Percentiles rank a stretch among this genome's conserved stretches.
These are phyloP conservation scores for Paraphoma sp. DNA, from an alignment of 2,329 filamentous ascomycete species.

Conservation along the genomic window DNA sequence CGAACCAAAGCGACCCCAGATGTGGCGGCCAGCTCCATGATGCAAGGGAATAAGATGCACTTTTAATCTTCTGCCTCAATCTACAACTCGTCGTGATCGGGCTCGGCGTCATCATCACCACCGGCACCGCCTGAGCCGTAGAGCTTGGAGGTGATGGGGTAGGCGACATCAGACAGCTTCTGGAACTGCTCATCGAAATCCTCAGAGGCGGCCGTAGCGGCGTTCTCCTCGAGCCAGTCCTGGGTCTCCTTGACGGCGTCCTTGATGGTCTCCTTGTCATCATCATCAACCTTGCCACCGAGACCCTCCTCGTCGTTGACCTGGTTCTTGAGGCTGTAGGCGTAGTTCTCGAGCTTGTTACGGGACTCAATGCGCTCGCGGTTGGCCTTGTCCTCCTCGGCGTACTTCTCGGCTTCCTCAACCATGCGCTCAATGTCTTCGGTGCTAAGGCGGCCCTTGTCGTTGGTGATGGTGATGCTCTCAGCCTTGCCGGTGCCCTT, in stretches of 20 bases:
- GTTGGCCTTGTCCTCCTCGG: slow-evolving; percentile 98
- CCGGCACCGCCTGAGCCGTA: slow-evolving; percentile 72
- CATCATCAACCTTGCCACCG: slow-evolving; percentile 96
- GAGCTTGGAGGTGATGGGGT: slow-evolving; percentile 98
- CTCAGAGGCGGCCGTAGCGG: slow-evolving; percentile 80
- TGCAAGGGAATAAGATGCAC: slow-evolving; percentile 27
- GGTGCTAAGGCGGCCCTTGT: slow-evolving; percentile 94
- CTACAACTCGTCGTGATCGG: slow-evolving; percentile 59
- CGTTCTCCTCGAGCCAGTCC: slow-evolving; percentile 98
- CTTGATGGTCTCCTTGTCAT: slow-evolving; percentile 96
- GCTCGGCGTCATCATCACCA: slow-evolving; percentile 71
- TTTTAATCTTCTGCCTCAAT: slow-evolving; percentile 21
- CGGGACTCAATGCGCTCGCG: slow-evolving; percentile 96
- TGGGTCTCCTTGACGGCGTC: slow-evolving; percentile 96
- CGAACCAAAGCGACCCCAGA: slow-evolving; percentile 16
- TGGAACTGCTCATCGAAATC: slow-evolving; percentile 99
- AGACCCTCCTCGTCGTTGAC: slow-evolving; percentile 96
- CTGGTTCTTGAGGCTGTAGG: slow-evolving; percentile 99
- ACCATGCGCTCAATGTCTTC: slow-evolving; percentile 99
- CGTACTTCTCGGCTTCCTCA: slow-evolving; percentile 96
- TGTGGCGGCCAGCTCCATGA: slow-evolving; percentile 20
- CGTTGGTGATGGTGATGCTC: slow-evolving; percentile 98
- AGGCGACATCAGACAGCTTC: slow-evolving; percentile 95
- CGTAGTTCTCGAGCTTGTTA: slow-evolving; percentile 98
- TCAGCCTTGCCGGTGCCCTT: slow-evolving; percentile 98